A percentile compares a stretch with the other conserved stretches of the same genome.
These are phyloP conservation scores for Globisporangium viniferum DNA, from an alignment of 352 stramenopile species.

Conservation along the genomic window DNA sequence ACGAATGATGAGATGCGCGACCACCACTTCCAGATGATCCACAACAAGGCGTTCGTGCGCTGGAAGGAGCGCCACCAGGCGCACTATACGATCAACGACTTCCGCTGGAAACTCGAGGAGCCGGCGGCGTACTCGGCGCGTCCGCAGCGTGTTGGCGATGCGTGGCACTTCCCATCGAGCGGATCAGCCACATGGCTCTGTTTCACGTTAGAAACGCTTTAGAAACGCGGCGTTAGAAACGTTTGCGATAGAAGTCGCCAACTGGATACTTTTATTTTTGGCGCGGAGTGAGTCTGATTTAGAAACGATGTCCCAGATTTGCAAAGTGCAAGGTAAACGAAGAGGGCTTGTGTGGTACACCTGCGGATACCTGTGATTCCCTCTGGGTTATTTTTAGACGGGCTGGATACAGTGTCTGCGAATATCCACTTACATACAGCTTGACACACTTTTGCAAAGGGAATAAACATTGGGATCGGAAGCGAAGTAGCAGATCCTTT, in stretches of 20 bases:
- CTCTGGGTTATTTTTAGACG: neutral
- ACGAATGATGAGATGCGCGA: constrained; percentile 99
- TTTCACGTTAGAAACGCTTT: constrained; percentile 30
- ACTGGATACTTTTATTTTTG: neutral
- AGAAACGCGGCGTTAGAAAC: neutral
- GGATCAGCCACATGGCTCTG: constrained; percentile 42
- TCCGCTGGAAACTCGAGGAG: constrained; percentile 44
- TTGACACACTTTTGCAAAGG: neutral
- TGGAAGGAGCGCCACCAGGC: constrained; percentile 98
- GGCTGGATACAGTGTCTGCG: neutral
- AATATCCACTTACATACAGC: neutral
- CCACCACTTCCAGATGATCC: constrained; percentile 99
- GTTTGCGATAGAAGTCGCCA: neutral
- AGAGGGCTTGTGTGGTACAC: neutral
- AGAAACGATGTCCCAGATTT: constrained; percentile 1
- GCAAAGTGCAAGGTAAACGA: neutral
- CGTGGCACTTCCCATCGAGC: constrained; percentile 69
- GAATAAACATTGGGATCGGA: neutral
- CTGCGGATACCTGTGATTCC: constrained; percentile 2
- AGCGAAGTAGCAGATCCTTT: neutral
- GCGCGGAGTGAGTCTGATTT: neutral
- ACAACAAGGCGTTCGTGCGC: constrained; percentile 90
- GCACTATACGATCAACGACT: constrained; percentile 81
- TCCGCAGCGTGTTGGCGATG: constrained; percentile 47
- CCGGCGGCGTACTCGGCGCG: constrained; percentile 57